phyloP scores from a whole-genome alignment of 1,284 basidiomycete genomes.

The Athelia sp. region DNA sequence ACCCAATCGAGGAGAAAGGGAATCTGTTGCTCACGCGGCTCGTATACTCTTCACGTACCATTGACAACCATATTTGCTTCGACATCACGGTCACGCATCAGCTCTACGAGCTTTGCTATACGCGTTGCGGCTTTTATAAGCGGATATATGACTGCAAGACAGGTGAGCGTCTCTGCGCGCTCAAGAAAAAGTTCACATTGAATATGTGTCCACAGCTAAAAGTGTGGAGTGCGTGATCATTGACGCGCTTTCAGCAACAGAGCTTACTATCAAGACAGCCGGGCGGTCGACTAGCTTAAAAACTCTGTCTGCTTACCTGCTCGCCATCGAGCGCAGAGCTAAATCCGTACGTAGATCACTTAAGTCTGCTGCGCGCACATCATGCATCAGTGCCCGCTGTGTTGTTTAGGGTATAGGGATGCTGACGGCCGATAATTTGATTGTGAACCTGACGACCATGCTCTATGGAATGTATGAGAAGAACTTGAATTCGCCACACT shows the following conservation, averaged over 20 bases:
- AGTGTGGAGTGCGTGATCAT: conserved; percentile 78
- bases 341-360: conserved; percentile 41
- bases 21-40: conserved; percentile 56
- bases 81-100: conserved; percentile 74
- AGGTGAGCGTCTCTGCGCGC: conserved; percentile 33
- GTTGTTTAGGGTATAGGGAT: conserved; percentile 33
- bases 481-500: conserved; percentile 67
- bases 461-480: conserved; percentile 71
- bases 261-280: conserved; percentile 56
- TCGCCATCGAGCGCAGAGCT: conserved; percentile 48
- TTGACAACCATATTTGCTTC: conserved; percentile 70
- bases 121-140: conserved; percentile 72
- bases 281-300: conserved; percentile 47
- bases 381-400: conserved; percentile 48
- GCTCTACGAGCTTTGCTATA: conserved; percentile 66
- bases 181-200: no score
- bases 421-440: conserved; percentile 47
- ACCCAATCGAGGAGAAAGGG: conserved; percentile 61
- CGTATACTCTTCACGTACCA: conserved; percentile 66
- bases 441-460: conserved; percentile 56
- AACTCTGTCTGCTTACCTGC: conserved; percentile 53
- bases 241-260: conserved; percentile 63
- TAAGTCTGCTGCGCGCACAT: conserved; percentile 35
- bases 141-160: conserved; percentile 75
- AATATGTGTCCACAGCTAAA: conserved; percentile 59